A percentile compares a stretch with the other conserved stretches of the same genome.
Evolutionary conservation across 2,329 filamentous ascomycete species (phyloP).

Genomic region (Talaromyces rugulosus): DNA sequence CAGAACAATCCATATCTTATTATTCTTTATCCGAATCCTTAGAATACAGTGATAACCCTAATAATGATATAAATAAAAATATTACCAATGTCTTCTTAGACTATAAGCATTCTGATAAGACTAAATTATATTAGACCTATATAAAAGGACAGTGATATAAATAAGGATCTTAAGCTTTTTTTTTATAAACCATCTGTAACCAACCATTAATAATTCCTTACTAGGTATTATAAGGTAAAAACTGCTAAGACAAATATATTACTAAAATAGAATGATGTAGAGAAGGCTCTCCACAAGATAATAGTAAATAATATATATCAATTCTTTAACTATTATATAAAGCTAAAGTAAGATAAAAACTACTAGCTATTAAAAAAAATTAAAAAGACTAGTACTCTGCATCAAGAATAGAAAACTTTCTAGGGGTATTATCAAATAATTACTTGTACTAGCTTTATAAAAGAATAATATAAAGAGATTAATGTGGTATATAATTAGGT

Average conservation of each 20-base stretch:
- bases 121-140: too few species aligned
- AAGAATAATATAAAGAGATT: background rate
- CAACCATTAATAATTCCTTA: too few species aligned
- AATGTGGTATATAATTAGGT: background rate
- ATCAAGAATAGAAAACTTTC: conserved; percentile 12
- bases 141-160: too few species aligned
- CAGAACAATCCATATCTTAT: too few species aligned
- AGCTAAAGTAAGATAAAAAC: conserved; percentile 18
- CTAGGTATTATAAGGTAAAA: too few species aligned
- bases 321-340: conserved; percentile 3
- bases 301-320: too few species aligned
- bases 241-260: too few species aligned
- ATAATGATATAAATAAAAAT: background rate
- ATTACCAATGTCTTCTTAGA: background rate
- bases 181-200: too few species aligned
- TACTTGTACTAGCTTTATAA: background rate
- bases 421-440: conserved; percentile 10
- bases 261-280: too few species aligned
- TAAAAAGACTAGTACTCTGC: conserved; percentile 8
- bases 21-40: background rate
- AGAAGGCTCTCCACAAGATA: too few species aligned
- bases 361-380: conserved; percentile 14
- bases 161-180: too few species aligned
- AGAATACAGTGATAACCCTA: background rate
- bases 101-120: background rate